These are phyloP conservation scores for Protea cynaroides DNA, from an alignment of 164 flowering plant genomes.

Conservation along the genomic window DNA sequence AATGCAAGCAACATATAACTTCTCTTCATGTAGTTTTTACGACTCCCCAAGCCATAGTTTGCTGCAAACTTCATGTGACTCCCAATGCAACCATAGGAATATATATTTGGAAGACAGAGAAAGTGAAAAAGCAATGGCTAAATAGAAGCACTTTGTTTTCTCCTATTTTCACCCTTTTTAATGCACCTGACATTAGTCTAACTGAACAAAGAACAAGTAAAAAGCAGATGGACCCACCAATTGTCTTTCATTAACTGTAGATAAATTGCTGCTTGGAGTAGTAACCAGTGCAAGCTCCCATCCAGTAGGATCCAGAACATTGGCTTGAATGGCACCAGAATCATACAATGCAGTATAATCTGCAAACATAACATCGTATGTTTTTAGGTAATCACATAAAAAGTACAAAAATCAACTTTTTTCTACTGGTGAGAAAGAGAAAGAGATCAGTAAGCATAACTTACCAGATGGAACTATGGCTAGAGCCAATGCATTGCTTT, in stretches of 20 bases:
- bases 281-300: slow-evolving; percentile 99
- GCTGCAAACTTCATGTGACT: no score
- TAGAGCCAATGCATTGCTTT: slow-evolving; percentile 85
- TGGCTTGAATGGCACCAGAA: slow-evolving; percentile 36
- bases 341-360: slow-evolving; percentile 41
- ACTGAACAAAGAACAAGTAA: no score
- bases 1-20: no score
- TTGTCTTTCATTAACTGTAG: slow-evolving; percentile 69
- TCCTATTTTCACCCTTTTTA: no score
- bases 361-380: slow-evolving; percentile 14
- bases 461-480: slow-evolving; percentile 81
- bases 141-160: no score
- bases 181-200: no score
- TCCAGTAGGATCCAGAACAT: slow-evolving; percentile 79
- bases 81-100: no score
- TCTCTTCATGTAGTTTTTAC: no score
- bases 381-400: no score
- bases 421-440: neutral
- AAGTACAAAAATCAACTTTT: neutral
- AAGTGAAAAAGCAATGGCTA: no score
- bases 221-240: slow-evolving; percentile 46
- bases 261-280: slow-evolving; percentile 66
- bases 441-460: slow-evolving; percentile 1
- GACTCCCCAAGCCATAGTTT: no score
- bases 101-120: no score